phyloP scores from a whole-genome alignment of 2,329 filamentous ascomycete species.

The Rhexocercosporidium sp. region DNA sequence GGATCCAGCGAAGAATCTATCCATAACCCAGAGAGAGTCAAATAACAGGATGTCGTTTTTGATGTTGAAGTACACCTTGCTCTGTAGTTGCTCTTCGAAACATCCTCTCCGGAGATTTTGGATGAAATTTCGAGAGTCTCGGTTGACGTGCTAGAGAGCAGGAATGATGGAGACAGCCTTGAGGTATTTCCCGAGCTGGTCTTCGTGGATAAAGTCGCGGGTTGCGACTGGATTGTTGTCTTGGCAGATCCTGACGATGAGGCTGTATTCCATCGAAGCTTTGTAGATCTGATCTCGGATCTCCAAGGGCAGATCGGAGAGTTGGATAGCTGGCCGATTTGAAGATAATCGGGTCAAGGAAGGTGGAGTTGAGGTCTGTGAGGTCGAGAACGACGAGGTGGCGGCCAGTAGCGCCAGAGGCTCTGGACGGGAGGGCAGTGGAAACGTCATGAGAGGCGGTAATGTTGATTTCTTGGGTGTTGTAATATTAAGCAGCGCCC shows the following conservation, averaged over 20 bases:
- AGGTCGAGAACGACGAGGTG: no score
- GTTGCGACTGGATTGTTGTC: background rate
- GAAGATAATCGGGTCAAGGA: no score
- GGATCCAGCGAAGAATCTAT: background rate
- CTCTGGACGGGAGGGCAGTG: no score
- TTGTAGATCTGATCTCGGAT: background rate
- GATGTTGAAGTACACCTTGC: background rate
- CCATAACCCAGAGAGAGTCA: background rate
- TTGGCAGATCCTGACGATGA: background rate
- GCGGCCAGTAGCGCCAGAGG: no score
- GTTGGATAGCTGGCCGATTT: no score
- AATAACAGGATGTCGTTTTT: background rate
- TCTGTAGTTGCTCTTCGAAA: background rate
- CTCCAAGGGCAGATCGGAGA: background rate
- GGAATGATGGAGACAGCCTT: background rate
- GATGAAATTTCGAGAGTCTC: background rate
- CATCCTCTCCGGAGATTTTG: background rate
- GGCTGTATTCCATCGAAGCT: background rate
- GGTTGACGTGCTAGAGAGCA: background rate
- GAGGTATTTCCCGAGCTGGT: background rate
- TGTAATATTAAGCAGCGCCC: no score
- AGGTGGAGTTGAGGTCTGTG: no score
- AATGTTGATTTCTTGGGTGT: no score
- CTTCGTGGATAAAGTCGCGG: background rate
- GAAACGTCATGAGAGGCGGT: no score